phyloP scores from a whole-genome alignment of 805 yeast genomes.

The Teunomyces tritomae region DNA sequence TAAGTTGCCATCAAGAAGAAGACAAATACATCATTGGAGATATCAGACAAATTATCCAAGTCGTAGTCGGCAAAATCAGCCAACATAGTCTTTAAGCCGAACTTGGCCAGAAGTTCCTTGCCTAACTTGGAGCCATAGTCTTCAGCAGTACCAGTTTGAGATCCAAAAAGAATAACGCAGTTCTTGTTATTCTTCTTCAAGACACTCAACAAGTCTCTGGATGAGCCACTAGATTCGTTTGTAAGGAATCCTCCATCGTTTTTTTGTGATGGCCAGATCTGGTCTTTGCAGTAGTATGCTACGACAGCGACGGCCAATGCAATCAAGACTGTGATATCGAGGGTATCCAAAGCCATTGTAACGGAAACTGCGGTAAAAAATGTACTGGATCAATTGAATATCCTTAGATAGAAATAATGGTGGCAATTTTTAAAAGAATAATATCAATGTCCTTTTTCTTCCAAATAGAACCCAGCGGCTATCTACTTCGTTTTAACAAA shows the following conservation, averaged over 20 bases:
- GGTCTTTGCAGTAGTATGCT: constrained; percentile 66
- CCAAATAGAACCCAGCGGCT: not conserved
- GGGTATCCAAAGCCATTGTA: constrained; percentile 61
- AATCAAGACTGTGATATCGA: constrained; percentile 67
- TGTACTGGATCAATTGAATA: too few species aligned
- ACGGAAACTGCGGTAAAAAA: not conserved
- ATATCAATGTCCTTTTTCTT: too few species aligned
- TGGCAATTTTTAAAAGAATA: too few species aligned
- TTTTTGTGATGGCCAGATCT: constrained; percentile 34
- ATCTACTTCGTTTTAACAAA: not conserved
- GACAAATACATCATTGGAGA: constrained; percentile 56
- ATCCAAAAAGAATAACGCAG: constrained; percentile 80
- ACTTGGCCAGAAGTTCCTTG: constrained; percentile 80
- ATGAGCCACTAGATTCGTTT: constrained; percentile 34
- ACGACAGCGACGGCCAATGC: constrained; percentile 64
- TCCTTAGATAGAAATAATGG: too few species aligned
- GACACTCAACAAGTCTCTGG: constrained; percentile 58
- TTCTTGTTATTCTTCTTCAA: constrained; percentile 65
- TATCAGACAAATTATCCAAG: constrained; percentile 66
- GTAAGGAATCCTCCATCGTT: constrained; percentile 20
- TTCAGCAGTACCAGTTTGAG: constrained; percentile 98
- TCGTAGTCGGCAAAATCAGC: constrained; percentile 90
- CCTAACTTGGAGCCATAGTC: constrained; percentile 90
- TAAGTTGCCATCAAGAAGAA: constrained; percentile 84
- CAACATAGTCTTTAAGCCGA: constrained; percentile 77